Percentiles rank a stretch among this genome's conserved stretches.
These are phyloP conservation scores for Arthroderma uncinatum DNA, from an alignment of 2,329 filamentous ascomycete species.

Conservation along the genomic window DNA sequence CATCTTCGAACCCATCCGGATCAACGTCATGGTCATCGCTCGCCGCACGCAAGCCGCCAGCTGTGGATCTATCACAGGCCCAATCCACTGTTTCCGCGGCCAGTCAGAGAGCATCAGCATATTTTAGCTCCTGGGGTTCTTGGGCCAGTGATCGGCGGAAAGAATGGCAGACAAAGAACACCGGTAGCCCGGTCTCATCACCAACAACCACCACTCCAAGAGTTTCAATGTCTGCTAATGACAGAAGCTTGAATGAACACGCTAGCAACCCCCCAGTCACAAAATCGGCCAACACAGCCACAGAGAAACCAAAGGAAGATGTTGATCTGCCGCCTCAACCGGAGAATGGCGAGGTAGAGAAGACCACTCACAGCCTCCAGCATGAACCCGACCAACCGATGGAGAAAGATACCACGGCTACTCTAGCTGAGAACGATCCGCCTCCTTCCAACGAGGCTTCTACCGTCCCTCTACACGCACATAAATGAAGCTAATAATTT, in stretches of 20 bases:
- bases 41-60: constrained; percentile 23
- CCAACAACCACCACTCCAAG: constrained; percentile 2
- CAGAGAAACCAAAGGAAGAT: not conserved
- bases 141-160: constrained; percentile 45
- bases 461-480: not conserved
- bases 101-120: constrained; percentile 47
- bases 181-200: constrained; percentile 9
- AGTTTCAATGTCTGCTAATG: constrained; percentile 5
- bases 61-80: constrained; percentile 42
- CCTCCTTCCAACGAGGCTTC: not conserved
- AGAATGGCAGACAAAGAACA: constrained; percentile 36
- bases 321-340: not conserved
- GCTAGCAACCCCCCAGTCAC: not conserved
- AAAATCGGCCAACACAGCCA: constrained; percentile 18
- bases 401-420: not conserved
- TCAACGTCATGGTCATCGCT: constrained; percentile 19
- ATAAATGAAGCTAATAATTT: not conserved
- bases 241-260: not conserved
- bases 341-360: not conserved
- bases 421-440: not conserved
- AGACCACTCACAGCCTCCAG: not conserved
- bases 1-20: constrained; percentile 16
- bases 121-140: constrained; percentile 51
- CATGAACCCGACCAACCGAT: not conserved
- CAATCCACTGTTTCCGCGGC: constrained; percentile 46